phyloP scores from a whole-genome alignment of 2,329 filamentous ascomycete species.

The Ophiostoma pallidulum region DNA sequence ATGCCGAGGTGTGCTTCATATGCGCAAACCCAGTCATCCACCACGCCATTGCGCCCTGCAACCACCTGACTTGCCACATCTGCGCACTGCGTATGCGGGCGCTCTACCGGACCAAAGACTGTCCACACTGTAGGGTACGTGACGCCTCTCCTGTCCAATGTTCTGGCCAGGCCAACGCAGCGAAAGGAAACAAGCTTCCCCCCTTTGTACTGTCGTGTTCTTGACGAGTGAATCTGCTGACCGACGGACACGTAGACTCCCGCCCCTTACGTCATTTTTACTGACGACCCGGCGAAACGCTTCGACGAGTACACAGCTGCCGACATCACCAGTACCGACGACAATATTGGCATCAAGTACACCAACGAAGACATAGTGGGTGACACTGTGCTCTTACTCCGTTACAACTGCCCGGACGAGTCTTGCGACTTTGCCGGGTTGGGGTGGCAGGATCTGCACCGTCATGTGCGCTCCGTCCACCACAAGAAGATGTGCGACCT shows the following conservation, averaged over 20 bases:
- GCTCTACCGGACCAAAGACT: slow-evolving; percentile 91
- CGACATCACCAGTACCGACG: slow-evolving; percentile 71
- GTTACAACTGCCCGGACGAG: slow-evolving; percentile 88
- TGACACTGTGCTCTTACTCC: slow-evolving; percentile 76
- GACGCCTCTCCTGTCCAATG: no score
- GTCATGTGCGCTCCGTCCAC: slow-evolving; percentile 77
- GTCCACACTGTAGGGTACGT: slow-evolving; percentile 85
- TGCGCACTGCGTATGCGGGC: slow-evolving; percentile 85
- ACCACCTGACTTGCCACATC: slow-evolving; percentile 94
- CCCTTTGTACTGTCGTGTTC: background rate
- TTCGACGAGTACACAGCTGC: slow-evolving; percentile 70
- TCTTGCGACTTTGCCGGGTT: slow-evolving; percentile 74
- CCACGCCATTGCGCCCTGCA: slow-evolving; percentile 83
- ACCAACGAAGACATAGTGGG: slow-evolving; percentile 82
- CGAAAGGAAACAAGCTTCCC: no score
- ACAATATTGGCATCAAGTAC: slow-evolving; percentile 85
- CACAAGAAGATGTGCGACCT: slow-evolving; percentile 85
- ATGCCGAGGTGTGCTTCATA: slow-evolving; percentile 90
- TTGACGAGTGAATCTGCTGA: background rate
- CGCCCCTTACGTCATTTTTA: slow-evolving; percentile 83
- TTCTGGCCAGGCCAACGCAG: no score
- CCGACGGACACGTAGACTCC: slow-evolving; percentile 36
- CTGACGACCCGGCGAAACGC: slow-evolving; percentile 69
- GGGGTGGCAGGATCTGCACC: slow-evolving; percentile 46
- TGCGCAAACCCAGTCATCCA: slow-evolving; percentile 86